Evolutionary conservation across 129 eudicot genomes (phyloP).

Genomic region (Tagetes erecta): DNA sequence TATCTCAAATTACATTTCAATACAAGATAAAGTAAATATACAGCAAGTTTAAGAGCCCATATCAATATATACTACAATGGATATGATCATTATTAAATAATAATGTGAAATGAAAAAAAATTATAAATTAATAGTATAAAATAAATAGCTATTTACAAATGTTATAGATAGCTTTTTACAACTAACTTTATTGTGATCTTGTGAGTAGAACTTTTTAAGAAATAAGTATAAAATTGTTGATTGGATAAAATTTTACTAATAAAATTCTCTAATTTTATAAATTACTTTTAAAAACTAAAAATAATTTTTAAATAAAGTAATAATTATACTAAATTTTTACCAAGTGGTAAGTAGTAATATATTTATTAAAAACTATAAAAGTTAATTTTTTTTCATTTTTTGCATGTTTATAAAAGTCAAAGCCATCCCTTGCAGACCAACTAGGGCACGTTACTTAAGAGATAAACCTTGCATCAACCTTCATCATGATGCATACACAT

Average conservation of each 20-base stretch:
- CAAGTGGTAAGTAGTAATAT: background rate
- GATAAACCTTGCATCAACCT: slow-evolving; percentile 30
- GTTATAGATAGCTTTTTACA: too few relatives aligned
- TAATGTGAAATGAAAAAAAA: background rate
- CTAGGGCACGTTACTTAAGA: slow-evolving; percentile 42
- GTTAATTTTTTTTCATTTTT: background rate
- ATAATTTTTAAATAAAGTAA: too few relatives aligned
- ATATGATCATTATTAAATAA: background rate
- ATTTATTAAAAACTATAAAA: background rate
- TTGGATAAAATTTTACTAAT: too few relatives aligned
- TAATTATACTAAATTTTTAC: background rate
- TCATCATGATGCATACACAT: slow-evolving; percentile 9
- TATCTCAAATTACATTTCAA: background rate
- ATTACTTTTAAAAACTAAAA: too few relatives aligned
- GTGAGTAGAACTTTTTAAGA: too few relatives aligned
- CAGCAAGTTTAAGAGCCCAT: background rate
- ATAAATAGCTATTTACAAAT: too few relatives aligned
- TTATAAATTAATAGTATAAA: background rate
- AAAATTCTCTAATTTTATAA: too few relatives aligned
- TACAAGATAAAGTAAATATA: background rate
- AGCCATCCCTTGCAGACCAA: slow-evolving; percentile 45
- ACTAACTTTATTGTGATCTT: too few relatives aligned
- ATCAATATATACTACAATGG: background rate
- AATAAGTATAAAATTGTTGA: too few relatives aligned
- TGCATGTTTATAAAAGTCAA: slow-evolving; percentile 44